Base-by-base conservation (phyloP, 2,329 filamentous ascomycete species). In the Nectriaceae sp. region DNA sequence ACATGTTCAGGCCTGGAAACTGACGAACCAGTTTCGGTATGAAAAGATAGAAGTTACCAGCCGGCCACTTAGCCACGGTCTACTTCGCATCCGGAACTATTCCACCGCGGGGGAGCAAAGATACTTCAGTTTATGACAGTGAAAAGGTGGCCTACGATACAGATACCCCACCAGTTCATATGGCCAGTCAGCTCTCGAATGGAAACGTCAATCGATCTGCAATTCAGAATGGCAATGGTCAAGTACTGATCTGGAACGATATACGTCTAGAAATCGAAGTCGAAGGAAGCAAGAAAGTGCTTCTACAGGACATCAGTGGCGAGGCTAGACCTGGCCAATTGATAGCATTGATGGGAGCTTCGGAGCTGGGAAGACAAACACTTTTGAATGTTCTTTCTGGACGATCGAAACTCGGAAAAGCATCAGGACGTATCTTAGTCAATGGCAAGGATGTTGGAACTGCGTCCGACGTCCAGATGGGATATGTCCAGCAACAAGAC, bases 341-440 rank as follows among this genome's bases (percentile, higher is more conserved):
- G 80, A 84, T 90, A 37, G 90, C 90, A 0, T 73, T 95, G 1
- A 89, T 94, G 76, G 90, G 90, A 45, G 88, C 87, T 2, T 89
- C 83, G 4, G 89, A 88, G 37, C 90, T 90, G 8, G 90, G 90
- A 11, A 95, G 95, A 70, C 92, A 89, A 0, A 94, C 90, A 0
- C 73, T 95, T 0, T 75, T 95, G 16, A 91, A 94, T 66, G 90
- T 87, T 0, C 65, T 82, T 1, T 84, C 88, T 0, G 88, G 92
- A 61, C 81, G 89, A 3, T 85, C 90, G 64, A 84, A 74, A 15
- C 77, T 89, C 74, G 89, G 89, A 11, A 84, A 89, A 16, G 83
- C 92, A 21, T 77, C 76, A 10, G 89, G 89, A 40, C 82, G 89
- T 51, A 89, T 92, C 78, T 69, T 89, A n/a, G 85, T 91, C 5